Evolutionary conservation across 768 basidiomycete genomes (phyloP), one percentile per base, ranked within the genome.

Genomic region (Boletellus emodensis): DNA sequence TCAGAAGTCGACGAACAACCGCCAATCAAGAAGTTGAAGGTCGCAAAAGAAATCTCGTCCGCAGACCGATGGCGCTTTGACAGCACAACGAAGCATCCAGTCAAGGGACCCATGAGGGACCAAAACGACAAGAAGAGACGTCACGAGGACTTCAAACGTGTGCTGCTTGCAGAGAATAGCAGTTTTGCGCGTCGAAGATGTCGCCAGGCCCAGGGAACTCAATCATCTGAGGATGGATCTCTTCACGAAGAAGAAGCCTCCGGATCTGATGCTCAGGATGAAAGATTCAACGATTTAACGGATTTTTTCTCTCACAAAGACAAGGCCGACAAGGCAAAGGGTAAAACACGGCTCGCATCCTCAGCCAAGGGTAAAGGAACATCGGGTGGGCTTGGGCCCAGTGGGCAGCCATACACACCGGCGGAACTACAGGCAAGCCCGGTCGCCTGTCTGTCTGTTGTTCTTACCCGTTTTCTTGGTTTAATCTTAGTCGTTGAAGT

Each of bases 331-430:
- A 74, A 73, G 45, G 56, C 53, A 17, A 77, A 72, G 59, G 61
- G 58, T 48, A 77, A 73, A 51, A 50, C 24, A 26, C 24, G 24
- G 24, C 4, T 26, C 6, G 6, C 62, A 52, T 54, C 41, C 39
- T 63, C 44, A 15, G 56, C 37, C 12, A 66, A 54, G 50, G 51
- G 47, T 20, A 79, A 75, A 57, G 72, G 70, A 48, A 57, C 51
- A 3, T 68, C 68, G 26, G 76, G 75, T 51, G 51, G 34, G 9
- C 53, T 85, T 20, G 90, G 89, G 2, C 85, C 87, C 1, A 78
- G 81, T 52, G 90, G 88, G 0, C 62, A 84, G 62, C 44, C 82
- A 10, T 92, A 84, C 55, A 92, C 90, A 2, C 86, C 87, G 2
- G 63, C 92, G 20, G 91, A 94, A 65, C 68, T 81, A 41, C 91